phyloP scores from a whole-genome alignment of 768 basidiomycete species.

The Xanthoconium purpureum region DNA sequence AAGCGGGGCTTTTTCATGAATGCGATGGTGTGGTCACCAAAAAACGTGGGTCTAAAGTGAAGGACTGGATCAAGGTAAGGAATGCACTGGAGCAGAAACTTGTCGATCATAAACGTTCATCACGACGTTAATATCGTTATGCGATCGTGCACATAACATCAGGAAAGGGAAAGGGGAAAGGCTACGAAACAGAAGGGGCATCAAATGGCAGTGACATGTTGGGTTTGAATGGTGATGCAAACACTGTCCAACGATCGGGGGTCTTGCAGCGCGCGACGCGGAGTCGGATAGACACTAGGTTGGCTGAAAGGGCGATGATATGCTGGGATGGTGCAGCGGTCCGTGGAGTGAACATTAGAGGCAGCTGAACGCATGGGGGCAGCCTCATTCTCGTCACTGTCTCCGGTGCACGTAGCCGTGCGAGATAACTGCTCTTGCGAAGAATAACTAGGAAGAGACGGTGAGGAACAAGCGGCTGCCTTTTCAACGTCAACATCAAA shows the following conservation, averaged over 20 bases:
- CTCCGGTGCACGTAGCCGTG: background rate
- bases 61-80: background rate
- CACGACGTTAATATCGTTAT: constrained; percentile 4
- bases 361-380: background rate
- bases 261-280: background rate
- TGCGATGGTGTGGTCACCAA: constrained; percentile 5
- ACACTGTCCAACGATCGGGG: constrained; percentile 5
- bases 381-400: background rate
- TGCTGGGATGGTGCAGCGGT: constrained; percentile 2
- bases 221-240: constrained; percentile 16
- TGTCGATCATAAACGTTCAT: constrained; percentile 16
- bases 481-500: constrained; percentile 18
- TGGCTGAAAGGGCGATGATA: constrained; percentile 17
- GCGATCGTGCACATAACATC: constrained; percentile 12
- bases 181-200: background rate
- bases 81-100: background rate
- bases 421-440: constrained; percentile 1
- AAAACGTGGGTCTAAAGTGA: background rate
- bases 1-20: background rate
- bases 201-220: constrained; percentile 4
- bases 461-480: constrained; percentile 6
- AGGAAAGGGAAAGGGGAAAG: background rate
- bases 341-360: background rate
- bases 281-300: constrained; percentile 6
- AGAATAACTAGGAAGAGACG: constrained; percentile 14